Evolutionary conservation across 176 grass and related monocot species (phyloP).

Genomic region (Oryza glumipatula): DNA sequence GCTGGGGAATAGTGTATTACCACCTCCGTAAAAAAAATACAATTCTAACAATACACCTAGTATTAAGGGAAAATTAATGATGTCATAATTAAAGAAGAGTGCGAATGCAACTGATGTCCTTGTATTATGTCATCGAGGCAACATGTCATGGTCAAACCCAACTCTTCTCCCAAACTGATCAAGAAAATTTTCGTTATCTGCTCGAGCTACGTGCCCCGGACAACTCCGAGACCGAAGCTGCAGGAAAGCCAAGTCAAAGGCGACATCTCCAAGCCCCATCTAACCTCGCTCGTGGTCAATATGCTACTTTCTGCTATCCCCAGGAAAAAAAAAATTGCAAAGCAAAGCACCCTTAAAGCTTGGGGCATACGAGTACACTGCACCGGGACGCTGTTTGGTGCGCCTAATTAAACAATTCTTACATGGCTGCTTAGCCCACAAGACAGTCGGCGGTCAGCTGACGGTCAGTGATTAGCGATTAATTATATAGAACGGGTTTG

Average conservation of each 20-base stretch:
- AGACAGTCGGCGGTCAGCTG: background rate
- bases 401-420: background rate
- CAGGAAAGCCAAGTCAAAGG: slow-evolving; percentile 41
- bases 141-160: background rate
- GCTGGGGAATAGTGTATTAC: too few species aligned
- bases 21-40: too few species aligned
- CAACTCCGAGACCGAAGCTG: slow-evolving; percentile 41
- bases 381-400: slow-evolving; percentile 37
- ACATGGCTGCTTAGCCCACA: background rate
- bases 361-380: slow-evolving; percentile 42
- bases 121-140: background rate
- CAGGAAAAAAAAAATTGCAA: background rate
- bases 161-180: background rate
- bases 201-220: background rate
- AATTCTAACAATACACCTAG: too few species aligned
- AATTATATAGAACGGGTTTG: background rate
- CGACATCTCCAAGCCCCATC: slow-evolving; percentile 9
- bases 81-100: background rate
- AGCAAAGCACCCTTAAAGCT: background rate
- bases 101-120: background rate
- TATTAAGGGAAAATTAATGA: background rate
- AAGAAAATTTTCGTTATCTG: background rate
- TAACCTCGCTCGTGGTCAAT: background rate
- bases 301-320: background rate
- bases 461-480: background rate